Conservation (phyloP, 208 protist species). For the Crithidia mellificae region DNA sequence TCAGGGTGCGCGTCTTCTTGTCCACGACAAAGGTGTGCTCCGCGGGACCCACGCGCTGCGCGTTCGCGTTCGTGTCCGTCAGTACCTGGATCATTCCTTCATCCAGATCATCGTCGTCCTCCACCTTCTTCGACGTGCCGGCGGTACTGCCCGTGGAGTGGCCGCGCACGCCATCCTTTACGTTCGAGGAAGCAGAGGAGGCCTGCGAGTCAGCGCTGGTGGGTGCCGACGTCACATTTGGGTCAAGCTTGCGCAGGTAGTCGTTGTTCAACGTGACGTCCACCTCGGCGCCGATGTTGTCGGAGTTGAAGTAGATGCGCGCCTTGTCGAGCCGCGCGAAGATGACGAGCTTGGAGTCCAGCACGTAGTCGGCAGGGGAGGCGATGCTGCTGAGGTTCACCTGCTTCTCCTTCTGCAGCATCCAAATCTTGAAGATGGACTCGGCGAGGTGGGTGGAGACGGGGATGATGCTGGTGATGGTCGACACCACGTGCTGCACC, state of each 20-base stretch:
- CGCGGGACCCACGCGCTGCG: slow-evolving; percentile 2
- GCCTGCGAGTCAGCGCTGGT: neutral
- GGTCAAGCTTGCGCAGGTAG: slow-evolving; percentile 29
- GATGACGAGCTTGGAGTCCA: slow-evolving; percentile 55
- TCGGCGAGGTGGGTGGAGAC: slow-evolving; percentile 58
- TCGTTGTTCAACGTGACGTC: slow-evolving; percentile 39
- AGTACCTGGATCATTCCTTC: slow-evolving; percentile 31
- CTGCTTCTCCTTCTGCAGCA: slow-evolving; percentile 50
- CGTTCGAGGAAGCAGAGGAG: no score
- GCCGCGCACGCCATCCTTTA: neutral
- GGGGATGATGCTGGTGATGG: slow-evolving; percentile 48
- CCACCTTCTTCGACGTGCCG: neutral
- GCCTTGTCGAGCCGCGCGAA: slow-evolving; percentile 53
- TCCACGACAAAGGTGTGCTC: slow-evolving; percentile 32
- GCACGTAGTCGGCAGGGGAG: slow-evolving; percentile 59
- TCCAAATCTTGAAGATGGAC: slow-evolving; percentile 67
- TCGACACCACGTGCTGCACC: slow-evolving; percentile 28
- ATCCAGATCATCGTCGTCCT: slow-evolving; percentile 24
- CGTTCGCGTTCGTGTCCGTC: slow-evolving; percentile 30
- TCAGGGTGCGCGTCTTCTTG: slow-evolving; percentile 25
- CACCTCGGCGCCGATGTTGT: slow-evolving; percentile 33
- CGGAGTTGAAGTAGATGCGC: slow-evolving; percentile 30
- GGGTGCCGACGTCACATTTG: neutral
- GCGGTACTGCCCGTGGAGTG: neutral
- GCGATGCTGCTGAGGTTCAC: slow-evolving; percentile 67